phyloP scores from a whole-genome alignment of 768 basidiomycete genomes.

The Collybiopsis luxurians region DNA sequence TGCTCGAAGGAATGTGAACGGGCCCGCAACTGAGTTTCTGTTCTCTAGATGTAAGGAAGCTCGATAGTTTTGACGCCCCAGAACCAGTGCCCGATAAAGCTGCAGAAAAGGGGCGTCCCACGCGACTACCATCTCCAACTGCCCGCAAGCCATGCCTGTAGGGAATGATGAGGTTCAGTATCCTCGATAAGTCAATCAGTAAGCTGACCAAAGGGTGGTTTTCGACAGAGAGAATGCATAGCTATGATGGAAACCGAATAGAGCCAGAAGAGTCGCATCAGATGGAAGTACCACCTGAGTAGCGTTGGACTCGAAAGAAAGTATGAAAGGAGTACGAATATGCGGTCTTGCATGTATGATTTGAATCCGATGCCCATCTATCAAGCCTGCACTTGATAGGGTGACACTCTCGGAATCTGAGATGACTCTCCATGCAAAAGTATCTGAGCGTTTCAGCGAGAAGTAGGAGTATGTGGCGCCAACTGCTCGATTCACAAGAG shows the following conservation, averaged over 20 bases:
- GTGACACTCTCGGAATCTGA: slow-evolving; percentile 9
- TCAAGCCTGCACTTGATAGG: slow-evolving; percentile 11
- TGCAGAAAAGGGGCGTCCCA: not conserved
- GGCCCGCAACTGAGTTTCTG: not conserved
- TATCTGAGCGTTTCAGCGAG: not conserved
- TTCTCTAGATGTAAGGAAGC: not conserved
- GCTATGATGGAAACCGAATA: not conserved
- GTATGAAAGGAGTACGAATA: slow-evolving; percentile 7
- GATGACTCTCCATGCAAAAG: slow-evolving; percentile 2
- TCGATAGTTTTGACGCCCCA: not conserved
- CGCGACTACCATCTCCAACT: not conserved
- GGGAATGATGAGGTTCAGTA: not conserved
- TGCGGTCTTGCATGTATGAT: slow-evolving; percentile 9
- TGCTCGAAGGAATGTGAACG: not conserved
- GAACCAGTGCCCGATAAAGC: not conserved
- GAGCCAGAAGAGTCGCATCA: slow-evolving; percentile 14
- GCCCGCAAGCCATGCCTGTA: not conserved
- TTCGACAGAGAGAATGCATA: not conserved
- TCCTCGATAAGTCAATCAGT: not conserved
- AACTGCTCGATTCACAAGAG: slow-evolving; percentile 22
- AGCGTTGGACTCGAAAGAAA: slow-evolving; percentile 7
- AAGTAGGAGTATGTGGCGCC: slow-evolving; percentile 15
- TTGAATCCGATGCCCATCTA: slow-evolving; percentile 16
- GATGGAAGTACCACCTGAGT: slow-evolving; percentile 12
- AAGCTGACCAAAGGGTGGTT: not conserved